Base-by-base conservation (phyloP, 352 stramenopile species). In the Albugo laibachii region DNA sequence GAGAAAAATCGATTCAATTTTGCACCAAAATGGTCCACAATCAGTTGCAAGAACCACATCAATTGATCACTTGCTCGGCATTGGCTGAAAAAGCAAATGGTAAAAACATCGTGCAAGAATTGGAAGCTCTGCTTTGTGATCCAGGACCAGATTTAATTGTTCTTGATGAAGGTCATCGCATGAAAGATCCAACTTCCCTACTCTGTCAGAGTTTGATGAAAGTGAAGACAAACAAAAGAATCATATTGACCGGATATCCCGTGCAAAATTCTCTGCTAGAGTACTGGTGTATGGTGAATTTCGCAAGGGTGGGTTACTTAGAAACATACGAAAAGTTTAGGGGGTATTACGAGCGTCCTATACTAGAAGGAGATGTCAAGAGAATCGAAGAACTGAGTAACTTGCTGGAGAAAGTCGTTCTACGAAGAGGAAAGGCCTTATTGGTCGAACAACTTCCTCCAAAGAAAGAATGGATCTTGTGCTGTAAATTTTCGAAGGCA, bases 261-360 rank as follows among this genome's bases (percentile, higher is more conserved):
- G 79, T 97, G 40, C 80, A 97, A 50, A 97, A 97, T 56, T 95
- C 93, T 47, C 54, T 97, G 20, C 79, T 79, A 0, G 81, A 94
- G 48, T 94, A 93, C 48, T 94, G 74, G 74, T 91, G 74, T 51
- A 92, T 94, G 77, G 76, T 94, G 11, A 85, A 92, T 56, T 94
- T 93, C 61, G 76, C 75, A 8, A 65, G 77, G 5, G 65, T 80
- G 5, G 58, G 59, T 1, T 88, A 82, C 27, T 40, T 94, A 21
- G 72, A 65, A 11, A 65, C 57, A 20, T 87, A 86, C 39, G 73
- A 92, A 0, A 52, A 61, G 18, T 93, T 92, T 38, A 77, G 83
- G 27, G 49, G 63, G 34, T 62, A 63, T 13, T 94, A 86, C 36
- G 79, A 89, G 49, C 61, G 75, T 20, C 80, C 80, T 1, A 91